These are phyloP conservation scores for Rhizodiscina lignyota DNA, from an alignment of 495 filamentous ascomycete species.

Conservation along the genomic window DNA sequence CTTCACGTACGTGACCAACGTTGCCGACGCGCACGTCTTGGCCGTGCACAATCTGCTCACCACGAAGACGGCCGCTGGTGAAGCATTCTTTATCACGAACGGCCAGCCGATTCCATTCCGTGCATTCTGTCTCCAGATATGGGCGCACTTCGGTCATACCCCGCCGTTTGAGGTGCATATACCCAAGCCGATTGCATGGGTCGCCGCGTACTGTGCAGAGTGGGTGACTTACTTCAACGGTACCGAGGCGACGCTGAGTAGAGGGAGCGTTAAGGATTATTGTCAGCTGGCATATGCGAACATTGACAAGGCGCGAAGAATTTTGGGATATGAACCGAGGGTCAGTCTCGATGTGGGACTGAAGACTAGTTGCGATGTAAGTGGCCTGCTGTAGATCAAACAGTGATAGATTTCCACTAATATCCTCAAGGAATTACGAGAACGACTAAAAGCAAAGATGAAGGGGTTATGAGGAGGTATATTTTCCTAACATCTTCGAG, in stretches of 20 bases:
- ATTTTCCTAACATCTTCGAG: no score
- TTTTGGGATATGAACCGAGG: constrained; percentile 41
- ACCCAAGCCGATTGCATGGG: constrained; percentile 31
- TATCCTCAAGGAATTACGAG: no score
- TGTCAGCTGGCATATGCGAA: constrained; percentile 36
- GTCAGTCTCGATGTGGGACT: constrained; percentile 37
- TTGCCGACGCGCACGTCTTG: constrained; percentile 45
- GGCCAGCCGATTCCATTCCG: constrained; percentile 44
- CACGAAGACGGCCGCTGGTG: constrained; percentile 37
- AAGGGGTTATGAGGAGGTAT: no score
- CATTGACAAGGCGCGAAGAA: constrained; percentile 35
- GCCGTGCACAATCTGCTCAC: constrained; percentile 41
- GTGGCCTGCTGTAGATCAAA: no score
- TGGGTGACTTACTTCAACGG: constrained; percentile 34
- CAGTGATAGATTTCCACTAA: no score
- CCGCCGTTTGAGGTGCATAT: constrained; percentile 35
- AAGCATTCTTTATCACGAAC: constrained; percentile 48
- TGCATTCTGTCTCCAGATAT: constrained; percentile 41
- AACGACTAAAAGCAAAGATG: no score
- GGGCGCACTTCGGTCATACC: constrained; percentile 40
- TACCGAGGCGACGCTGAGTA: constrained; percentile 30
- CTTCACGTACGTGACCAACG: constrained; percentile 42
- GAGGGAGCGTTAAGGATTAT: constrained; percentile 40
- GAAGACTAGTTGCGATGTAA: constrained; percentile 15
- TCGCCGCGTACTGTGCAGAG: constrained; percentile 32